Evolutionary conservation across 768 basidiomycete species (phyloP), one percentile per base, ranked within the genome.

Genomic region (Lactarius vividus): DNA sequence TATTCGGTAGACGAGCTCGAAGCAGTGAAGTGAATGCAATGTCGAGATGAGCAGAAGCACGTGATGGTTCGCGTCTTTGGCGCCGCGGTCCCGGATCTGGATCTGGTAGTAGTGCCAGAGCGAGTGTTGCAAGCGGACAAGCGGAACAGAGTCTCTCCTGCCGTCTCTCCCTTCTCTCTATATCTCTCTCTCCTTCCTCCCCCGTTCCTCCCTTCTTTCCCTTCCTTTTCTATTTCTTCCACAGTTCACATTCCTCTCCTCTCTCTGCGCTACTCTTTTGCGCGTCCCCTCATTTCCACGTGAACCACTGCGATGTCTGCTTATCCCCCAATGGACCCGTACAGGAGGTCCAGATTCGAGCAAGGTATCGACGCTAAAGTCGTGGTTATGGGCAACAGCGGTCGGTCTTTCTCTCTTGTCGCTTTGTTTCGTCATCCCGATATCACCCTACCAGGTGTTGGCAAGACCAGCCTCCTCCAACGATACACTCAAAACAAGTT

Each of bases 281-380:
- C 71, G 69, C 66, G 49, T 66, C 73, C 71, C 61, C 61, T 66
- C 65, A 40, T 67, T 65, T 62, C 70, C 69, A 64, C 64, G 57
- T 44, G 49, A 61, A 42, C 59, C 69, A 63, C 71, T 67, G 66
- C 74, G 72, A 88, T 87, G 87, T 78, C 82, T 70, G 83, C 85
- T 71, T 84, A 84, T 76, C 78, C 80, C 59, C 78, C 76, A 73
- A 81, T 86, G 80, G 87, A 89, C 77, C 87, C 86, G 57, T 89
- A 88, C 76, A 77, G 82, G 59, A 77, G 83, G 75, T 82, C 86
- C 74, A 83, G 86, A 77, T 91, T 87, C 76, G 91, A 92, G 74
- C 87, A 88, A 70, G 90, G 90, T 71, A 83, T 96, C 77, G 94
- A 96, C 82, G 91, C 91, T 76, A 96, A 96, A 85, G 92, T 96